Evolutionary conservation across 148 eudicot species (phyloP).

Genomic region (Bassia scoparia): DNA sequence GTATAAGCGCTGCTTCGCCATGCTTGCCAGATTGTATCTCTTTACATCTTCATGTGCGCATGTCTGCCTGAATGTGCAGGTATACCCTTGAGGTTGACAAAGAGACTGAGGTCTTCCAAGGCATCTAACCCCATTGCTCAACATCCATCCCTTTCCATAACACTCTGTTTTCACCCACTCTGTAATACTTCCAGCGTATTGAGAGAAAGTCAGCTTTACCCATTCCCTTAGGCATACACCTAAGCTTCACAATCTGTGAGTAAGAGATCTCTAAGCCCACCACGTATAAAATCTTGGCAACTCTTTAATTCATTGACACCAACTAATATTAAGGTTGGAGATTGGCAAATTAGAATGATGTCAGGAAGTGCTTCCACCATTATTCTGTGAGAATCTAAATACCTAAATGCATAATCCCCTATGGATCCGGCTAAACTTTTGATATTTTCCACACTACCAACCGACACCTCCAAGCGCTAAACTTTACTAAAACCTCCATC

Average conservation of each 20-base stretch:
- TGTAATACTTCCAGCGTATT: not conserved
- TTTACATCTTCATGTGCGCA: not conserved
- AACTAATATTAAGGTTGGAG: slow-evolving; percentile 7
- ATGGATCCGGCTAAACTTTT: not conserved
- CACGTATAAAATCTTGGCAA: not conserved
- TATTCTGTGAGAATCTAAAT: not conserved
- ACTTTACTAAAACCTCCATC: not conserved
- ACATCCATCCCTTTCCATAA: not conserved
- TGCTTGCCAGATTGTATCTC: not conserved
- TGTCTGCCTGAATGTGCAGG: not conserved
- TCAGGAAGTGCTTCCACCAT: not conserved
- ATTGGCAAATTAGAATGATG: slow-evolving; percentile 10
- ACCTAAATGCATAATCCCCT: slow-evolving; percentile 9
- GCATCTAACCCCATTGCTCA: not conserved
- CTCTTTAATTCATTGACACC: not conserved
- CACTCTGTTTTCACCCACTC: no score
- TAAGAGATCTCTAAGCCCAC: not conserved
- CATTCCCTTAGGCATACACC: slow-evolving; percentile 23
- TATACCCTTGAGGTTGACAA: slow-evolving; percentile 8
- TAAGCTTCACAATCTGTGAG: not conserved
- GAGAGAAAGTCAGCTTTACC: slow-evolving; percentile 10
- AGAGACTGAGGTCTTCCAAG: slow-evolving; percentile 1
- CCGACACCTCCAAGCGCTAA: no score
- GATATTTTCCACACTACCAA: not conserved
- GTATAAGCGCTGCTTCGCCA: not conserved